Percentiles rank a stretch among this genome's conserved stretches.
Evolutionary conservation across 1,139 yeast species (phyloP).

Genomic region (Geotrichum bryndzae): DNA sequence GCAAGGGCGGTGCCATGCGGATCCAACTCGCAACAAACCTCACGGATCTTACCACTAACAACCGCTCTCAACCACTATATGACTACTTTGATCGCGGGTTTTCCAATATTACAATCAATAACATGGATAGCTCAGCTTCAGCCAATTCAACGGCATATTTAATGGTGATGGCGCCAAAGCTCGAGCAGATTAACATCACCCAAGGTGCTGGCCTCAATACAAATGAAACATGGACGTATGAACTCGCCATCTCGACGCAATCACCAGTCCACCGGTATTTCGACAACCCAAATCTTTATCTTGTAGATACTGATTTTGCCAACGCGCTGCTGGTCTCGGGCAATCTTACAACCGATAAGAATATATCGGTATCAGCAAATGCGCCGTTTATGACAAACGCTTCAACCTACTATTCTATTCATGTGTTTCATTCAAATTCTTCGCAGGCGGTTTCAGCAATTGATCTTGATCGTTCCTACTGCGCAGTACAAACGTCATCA

Average conservation of each 20-base stretch:
- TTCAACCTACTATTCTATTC: slow-evolving; percentile 43
- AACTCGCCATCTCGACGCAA: slow-evolving; percentile 63
- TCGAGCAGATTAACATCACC: neutral
- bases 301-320: slow-evolving; percentile 68
- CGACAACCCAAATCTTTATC: slow-evolving; percentile 48
- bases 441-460: slow-evolving; percentile 20
- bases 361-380: slow-evolving; percentile 20
- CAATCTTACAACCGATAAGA: slow-evolving; percentile 40
- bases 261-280: slow-evolving; percentile 70
- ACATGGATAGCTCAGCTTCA: neutral
- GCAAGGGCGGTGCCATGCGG: slow-evolving; percentile 13
- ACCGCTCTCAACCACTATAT: neutral
- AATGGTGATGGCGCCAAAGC: slow-evolving; percentile 23
- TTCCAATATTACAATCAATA: slow-evolving; percentile 25
- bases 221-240: slow-evolving; percentile 40
- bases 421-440: slow-evolving; percentile 33
- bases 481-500: slow-evolving; percentile 53
- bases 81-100: slow-evolving; percentile 21
- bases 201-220: neutral
- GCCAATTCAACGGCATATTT: slow-evolving; percentile 18
- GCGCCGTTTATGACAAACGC: slow-evolving; percentile 39
- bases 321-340: slow-evolving; percentile 67
- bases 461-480: slow-evolving; percentile 54
- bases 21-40: slow-evolving; percentile 11
- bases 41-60: neutral